Evolutionary conservation across 768 basidiomycete genomes (phyloP).

Genomic region (Crucibulum laeve): DNA sequence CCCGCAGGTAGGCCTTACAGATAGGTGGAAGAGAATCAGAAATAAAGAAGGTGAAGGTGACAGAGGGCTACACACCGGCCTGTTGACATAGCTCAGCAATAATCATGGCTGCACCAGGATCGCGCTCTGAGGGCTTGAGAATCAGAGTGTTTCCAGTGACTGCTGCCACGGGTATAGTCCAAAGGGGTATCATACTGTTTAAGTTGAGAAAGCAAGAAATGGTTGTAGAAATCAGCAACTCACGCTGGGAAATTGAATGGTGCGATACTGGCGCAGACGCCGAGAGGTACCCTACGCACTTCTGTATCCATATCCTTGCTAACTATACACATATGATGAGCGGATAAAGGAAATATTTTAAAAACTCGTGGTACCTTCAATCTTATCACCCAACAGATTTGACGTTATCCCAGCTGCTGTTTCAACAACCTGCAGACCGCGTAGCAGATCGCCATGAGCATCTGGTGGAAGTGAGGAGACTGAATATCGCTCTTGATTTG

Average conservation of each 20-base stretch:
- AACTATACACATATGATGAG: conserved; percentile 37
- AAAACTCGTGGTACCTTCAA: conserved; percentile 61
- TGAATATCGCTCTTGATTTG: not conserved
- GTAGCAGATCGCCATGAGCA: conserved; percentile 91
- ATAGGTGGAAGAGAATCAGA: conserved; percentile 1
- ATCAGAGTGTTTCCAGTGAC: conserved; percentile 93
- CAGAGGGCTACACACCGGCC: conserved; percentile 46
- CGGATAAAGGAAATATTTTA: conserved; percentile 12
- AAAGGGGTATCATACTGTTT: conserved; percentile 88
- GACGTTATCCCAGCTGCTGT: conserved; percentile 78
- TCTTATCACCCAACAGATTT: conserved; percentile 82
- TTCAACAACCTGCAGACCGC: conserved; percentile 88
- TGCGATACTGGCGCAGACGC: conserved; percentile 82
- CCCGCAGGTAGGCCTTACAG: conserved; percentile 84
- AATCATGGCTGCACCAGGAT: conserved; percentile 97
- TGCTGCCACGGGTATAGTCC: conserved; percentile 89
- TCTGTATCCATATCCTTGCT: conserved; percentile 97
- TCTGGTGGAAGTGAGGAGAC: conserved; percentile 40
- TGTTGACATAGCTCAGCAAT: conserved; percentile 92
- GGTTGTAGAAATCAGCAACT: conserved; percentile 17
- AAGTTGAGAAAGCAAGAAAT: conserved; percentile 1
- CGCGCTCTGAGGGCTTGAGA: conserved; percentile 93
- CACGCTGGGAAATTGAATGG: conserved; percentile 93
- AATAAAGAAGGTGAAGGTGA: not conserved
- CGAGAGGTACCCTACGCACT: conserved; percentile 77